Conservation (phyloP, 192 early-diverging fungal genomes). For the Coemansia sp. region DNA sequence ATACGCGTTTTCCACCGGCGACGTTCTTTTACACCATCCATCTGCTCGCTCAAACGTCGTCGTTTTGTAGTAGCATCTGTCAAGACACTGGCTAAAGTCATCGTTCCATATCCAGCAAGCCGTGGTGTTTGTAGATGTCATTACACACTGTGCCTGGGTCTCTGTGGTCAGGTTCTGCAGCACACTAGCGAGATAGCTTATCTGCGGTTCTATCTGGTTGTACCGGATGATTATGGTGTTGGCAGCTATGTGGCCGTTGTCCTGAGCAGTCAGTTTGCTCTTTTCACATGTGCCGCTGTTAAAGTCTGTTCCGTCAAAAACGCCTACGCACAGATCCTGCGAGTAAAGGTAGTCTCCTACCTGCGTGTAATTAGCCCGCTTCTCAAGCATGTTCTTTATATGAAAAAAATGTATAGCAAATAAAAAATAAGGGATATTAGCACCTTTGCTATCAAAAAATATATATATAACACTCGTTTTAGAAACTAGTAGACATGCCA, state of each 20-base stretch:
- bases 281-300: constrained; percentile 43
- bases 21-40: constrained; percentile 18
- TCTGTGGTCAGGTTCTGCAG: constrained; percentile 27
- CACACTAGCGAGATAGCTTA: constrained; percentile 20
- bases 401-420: constrained; percentile 1
- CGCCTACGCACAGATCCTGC: constrained; percentile 46
- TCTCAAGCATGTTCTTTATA: background rate
- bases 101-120: constrained; percentile 48
- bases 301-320: constrained; percentile 43
- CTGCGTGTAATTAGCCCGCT: constrained; percentile 24
- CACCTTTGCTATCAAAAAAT: background rate
- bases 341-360: constrained; percentile 46
- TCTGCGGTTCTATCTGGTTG: constrained; percentile 26
- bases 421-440: constrained; percentile 7
- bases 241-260: constrained; percentile 13
- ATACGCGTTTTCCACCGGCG: constrained; percentile 22
- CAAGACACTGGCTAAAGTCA: constrained; percentile 15
- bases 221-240: constrained; percentile 35
- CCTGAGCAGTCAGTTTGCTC: constrained; percentile 11
- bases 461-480: background rate
- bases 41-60: constrained; percentile 15
- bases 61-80: constrained; percentile 16
- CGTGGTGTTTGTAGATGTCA: constrained; percentile 31
- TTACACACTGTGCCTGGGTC: constrained; percentile 48
- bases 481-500: background rate